Evolutionary conservation across 2,329 filamentous ascomycete species (phyloP).

Genomic region (Paecilomyces fulvus): DNA sequence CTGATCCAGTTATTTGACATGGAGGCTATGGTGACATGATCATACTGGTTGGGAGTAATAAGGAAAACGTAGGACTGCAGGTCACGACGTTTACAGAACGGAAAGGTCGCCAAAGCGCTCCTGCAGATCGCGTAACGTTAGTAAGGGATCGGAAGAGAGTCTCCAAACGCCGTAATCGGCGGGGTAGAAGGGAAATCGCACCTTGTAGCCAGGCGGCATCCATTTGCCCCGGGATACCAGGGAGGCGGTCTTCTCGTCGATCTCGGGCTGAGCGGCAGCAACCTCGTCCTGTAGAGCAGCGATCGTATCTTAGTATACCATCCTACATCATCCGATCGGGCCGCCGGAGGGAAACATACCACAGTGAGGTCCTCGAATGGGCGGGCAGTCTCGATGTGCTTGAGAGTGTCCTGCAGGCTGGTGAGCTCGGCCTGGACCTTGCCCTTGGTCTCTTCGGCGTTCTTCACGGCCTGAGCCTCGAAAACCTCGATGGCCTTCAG

Average conservation of each 20-base stretch:
- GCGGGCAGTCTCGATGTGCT: constrained; percentile 93
- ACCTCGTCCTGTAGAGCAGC: constrained; percentile 70
- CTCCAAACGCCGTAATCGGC: background rate
- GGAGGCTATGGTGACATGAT: constrained; percentile 21
- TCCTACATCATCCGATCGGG: background rate
- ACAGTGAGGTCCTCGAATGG: constrained; percentile 97
- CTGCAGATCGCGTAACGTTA: constrained; percentile 41
- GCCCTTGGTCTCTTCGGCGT: constrained; percentile 91
- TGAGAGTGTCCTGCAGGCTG: constrained; percentile 87
- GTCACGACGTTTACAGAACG: constrained; percentile 60
- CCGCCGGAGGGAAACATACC: constrained; percentile 51
- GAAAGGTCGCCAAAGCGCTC: constrained; percentile 99
- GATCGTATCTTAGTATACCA: constrained; percentile 2
- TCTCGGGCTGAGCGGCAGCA: constrained; percentile 85
- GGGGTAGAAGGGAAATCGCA: constrained; percentile 38
- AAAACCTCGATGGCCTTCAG: constrained; percentile 98
- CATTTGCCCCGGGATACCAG: constrained; percentile 97
- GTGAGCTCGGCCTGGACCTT: constrained; percentile 91
- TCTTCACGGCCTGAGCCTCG: constrained; percentile 93
- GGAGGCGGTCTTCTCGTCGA: constrained; percentile 92
- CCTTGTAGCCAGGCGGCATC: constrained; percentile 98
- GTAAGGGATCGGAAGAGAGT: background rate
- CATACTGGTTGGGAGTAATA: constrained; percentile 21
- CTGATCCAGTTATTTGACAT: constrained; percentile 17
- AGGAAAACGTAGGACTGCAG: constrained; percentile 14